Evolutionary conservation across 2,329 filamentous ascomycete genomes (phyloP), one percentile per base, ranked within the genome.

Genomic region (Cordyceps cateniannulata): DNA sequence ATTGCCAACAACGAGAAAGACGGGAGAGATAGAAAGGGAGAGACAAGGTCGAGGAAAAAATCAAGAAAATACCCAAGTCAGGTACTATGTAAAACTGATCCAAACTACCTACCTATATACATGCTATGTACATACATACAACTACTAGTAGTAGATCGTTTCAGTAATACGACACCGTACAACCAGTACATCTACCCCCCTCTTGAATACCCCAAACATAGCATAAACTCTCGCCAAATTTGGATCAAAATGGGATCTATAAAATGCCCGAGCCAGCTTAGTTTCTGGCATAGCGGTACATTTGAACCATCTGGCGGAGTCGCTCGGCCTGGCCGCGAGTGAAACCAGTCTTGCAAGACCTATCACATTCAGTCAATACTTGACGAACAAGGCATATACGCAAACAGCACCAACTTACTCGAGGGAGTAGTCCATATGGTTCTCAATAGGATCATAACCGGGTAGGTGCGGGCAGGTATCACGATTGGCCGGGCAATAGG

Each of bases 351-450:
- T 57, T 57, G 45, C 44, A 57, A 16, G 54, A 49, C 35, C 54
- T 57, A 49, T 10, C 14, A 18, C 9, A 5, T 3, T 2, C 10
- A 27, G 44, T 57, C 18, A 57, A 29, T 38, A 57, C n/a, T 1
- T 20, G 40, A 7, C 16, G 10, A 6, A 14, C 27, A n/a, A 7
- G 27, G 5, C 18, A 22, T 3, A 7, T 5, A 32, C 3, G 8
- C 1, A 2, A 47, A 47, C 2, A 27, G 14, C 16, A 29, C 16
- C 9, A 20, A 60, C 63, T 52, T 35, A 64, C 63, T 60, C 49
- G 40, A 14, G 27, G 2, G 57, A 76, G 65, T 74, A 74, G 63
- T 74, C 72, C 73, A 76, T 76, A 62, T 71, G 75, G 66, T 76
- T 75, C 62, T 71, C 68, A 59, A 76, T 72, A 48, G 73, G 72